A percentile compares a stretch with the other conserved stretches of the same genome.
These are phyloP conservation scores for Miamiensis avidus DNA, from an alignment of 169 alveolate species.

Conservation along the genomic window DNA sequence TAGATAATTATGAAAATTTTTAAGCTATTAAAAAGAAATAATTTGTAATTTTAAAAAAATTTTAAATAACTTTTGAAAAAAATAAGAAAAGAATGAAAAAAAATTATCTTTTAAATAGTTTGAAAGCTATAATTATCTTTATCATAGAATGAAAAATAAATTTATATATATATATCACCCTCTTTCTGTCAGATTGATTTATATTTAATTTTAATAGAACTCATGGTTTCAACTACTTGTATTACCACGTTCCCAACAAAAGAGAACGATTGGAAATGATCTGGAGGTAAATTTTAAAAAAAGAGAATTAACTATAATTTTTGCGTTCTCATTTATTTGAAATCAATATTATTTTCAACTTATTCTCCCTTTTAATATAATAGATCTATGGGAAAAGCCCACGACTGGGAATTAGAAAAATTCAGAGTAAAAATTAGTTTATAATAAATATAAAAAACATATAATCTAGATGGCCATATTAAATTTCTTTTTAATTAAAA, in stretches of 20 bases:
- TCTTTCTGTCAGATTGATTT: too few species aligned
- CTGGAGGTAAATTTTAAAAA: constrained; percentile 47
- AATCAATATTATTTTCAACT: constrained; percentile 29
- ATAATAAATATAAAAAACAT: neutral
- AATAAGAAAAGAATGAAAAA: neutral
- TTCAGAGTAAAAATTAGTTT: constrained; percentile 40
- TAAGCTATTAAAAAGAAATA: neutral
- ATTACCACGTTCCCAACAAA: constrained; percentile 69
- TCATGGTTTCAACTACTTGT: constrained; percentile 47
- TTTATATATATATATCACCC: neutral
- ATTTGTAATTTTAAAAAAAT: too few species aligned
- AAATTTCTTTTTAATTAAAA: neutral
- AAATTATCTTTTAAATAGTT: neutral
- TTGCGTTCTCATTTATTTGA: constrained; percentile 5
- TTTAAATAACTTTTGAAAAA: too few species aligned
- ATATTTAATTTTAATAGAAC: constrained; percentile 9
- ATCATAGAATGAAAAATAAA: too few species aligned
- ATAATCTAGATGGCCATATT: too few species aligned
- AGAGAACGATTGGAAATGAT: constrained; percentile 79
- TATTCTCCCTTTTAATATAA: too few species aligned
- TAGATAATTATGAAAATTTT: neutral
- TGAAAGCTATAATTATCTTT: neutral
- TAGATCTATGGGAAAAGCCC: constrained; percentile 45
- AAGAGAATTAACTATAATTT: neutral
- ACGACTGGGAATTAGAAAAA: constrained; percentile 50